phyloP scores from a whole-genome alignment of 805 yeast species.

The Candida nanaspora region DNA sequence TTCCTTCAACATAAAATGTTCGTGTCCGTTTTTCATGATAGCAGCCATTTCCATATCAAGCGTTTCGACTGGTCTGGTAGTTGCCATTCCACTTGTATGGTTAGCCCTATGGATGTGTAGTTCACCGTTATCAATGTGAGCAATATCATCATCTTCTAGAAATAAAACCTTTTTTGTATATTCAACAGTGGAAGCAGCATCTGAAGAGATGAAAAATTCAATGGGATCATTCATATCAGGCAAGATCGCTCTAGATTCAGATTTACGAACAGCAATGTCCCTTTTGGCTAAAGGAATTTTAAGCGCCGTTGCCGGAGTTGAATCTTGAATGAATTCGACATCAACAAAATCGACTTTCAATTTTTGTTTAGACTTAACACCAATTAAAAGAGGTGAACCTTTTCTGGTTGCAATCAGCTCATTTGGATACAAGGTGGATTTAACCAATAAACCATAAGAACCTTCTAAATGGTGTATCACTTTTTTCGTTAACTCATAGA shows the following conservation, averaged over 20 bases:
- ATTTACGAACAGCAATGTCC: constrained; percentile 21
- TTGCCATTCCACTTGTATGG: constrained; percentile 80
- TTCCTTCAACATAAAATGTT: constrained; percentile 98
- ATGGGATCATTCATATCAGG: constrained; percentile 89
- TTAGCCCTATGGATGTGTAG: constrained; percentile 96
- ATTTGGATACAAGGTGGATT: constrained; percentile 87
- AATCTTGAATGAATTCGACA: constrained; percentile 83
- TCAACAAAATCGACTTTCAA: constrained; percentile 97
- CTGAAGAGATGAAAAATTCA: constrained; percentile 93
- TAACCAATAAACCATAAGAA: constrained; percentile 92
- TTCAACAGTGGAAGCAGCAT: constrained; percentile 93
- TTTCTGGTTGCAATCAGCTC: constrained; percentile 96
- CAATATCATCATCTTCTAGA: constrained; percentile 97
- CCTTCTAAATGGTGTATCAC: constrained; percentile 93
- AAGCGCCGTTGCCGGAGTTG: constrained; percentile 24
- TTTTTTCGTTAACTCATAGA: constrained; percentile 86
- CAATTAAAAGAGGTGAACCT: constrained; percentile 95
- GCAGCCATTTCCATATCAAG: constrained; percentile 95
- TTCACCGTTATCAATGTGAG: constrained; percentile 97
- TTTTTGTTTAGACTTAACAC: constrained; percentile 93
- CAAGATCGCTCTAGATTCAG: constrained; percentile 87
- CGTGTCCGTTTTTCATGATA: constrained; percentile 95
- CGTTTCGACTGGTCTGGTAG: constrained; percentile 93
- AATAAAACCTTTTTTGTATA: constrained; percentile 96
- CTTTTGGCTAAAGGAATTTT: constrained; percentile 5